Conservation (phyloP, 345 rosid species). For the Hibiscus trionum region DNA sequence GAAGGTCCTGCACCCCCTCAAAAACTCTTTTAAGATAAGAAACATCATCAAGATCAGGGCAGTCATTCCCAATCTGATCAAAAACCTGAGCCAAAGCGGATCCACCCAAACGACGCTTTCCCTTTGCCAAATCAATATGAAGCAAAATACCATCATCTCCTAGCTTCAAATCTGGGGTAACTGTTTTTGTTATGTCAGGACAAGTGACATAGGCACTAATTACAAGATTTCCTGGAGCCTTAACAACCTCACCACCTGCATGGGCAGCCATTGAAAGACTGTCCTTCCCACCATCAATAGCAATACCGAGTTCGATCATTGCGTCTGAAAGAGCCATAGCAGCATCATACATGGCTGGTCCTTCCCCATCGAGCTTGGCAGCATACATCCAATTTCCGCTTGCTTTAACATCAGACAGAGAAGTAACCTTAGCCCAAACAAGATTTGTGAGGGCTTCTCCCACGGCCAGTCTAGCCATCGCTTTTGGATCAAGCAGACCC, state of each 20-base stretch:
- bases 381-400: slow-evolving; percentile 99
- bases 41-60: slow-evolving; percentile 85
- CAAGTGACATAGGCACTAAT: slow-evolving; percentile 80
- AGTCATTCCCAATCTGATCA: slow-evolving; percentile 70
- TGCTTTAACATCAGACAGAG: slow-evolving; percentile 84
- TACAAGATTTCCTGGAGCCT: slow-evolving; percentile 94
- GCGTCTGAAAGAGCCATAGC: slow-evolving; percentile 73
- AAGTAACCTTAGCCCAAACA: slow-evolving; percentile 83
- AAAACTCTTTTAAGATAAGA: slow-evolving; percentile 62
- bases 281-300: slow-evolving; percentile 97
- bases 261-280: slow-evolving; percentile 95
- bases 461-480: slow-evolving; percentile 90
- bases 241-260: slow-evolving; percentile 68
- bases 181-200: slow-evolving; percentile 79
- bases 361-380: slow-evolving; percentile 94
- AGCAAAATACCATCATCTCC: slow-evolving; percentile 62
- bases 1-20: slow-evolving; percentile 59
- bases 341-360: slow-evolving; percentile 93
- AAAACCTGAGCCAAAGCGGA: slow-evolving; percentile 84
- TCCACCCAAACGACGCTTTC: slow-evolving; percentile 78
- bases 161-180: slow-evolving; percentile 79
- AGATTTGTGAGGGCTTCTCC: slow-evolving; percentile 96
- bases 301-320: slow-evolving; percentile 85
- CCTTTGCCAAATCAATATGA: slow-evolving; percentile 81
- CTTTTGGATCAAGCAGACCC: slow-evolving; percentile 71